Conservation (phyloP, 345 rosid species). For the Citrus glauca region DNA sequence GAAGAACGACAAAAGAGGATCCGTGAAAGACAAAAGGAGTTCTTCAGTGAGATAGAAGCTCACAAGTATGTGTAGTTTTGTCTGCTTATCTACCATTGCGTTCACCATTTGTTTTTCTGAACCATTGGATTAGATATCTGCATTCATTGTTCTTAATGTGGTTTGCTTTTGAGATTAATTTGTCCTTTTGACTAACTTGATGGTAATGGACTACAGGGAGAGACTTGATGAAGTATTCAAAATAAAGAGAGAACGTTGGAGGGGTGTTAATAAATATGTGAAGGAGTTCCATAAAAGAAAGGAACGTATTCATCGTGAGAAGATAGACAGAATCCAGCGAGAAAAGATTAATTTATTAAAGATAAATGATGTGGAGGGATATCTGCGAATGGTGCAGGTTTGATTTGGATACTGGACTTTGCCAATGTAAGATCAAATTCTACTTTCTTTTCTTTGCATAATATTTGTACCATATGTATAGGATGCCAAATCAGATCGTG, state of each 20-base stretch:
- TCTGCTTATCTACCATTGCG: background rate
- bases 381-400: slow-evolving; percentile 95
- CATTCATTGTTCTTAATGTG: background rate
- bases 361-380: slow-evolving; percentile 96
- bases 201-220: slow-evolving; percentile 53
- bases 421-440: background rate
- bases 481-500: slow-evolving; percentile 97
- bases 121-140: background rate
- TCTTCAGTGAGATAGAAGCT: slow-evolving; percentile 85
- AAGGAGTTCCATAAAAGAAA: slow-evolving; percentile 91
- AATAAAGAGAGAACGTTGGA: slow-evolving; percentile 84
- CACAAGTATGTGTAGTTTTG: slow-evolving; percentile 55
- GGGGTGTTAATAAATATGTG: slow-evolving; percentile 78
- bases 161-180: background rate
- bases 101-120: slow-evolving; percentile 7
- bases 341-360: slow-evolving; percentile 90
- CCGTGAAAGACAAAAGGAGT: slow-evolving; percentile 95
- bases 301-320: slow-evolving; percentile 88
- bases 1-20: slow-evolving; percentile 93
- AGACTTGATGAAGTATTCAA: slow-evolving; percentile 79
- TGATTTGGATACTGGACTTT: slow-evolving; percentile 23
- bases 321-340: slow-evolving; percentile 90
- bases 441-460: slow-evolving; percentile 14
- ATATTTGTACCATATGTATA: slow-evolving; percentile 15
- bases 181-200: slow-evolving; percentile 18